A percentile compares a stretch with the other conserved stretches of the same genome.
These are phyloP conservation scores for Inga laurina DNA, from an alignment of 306 rosid species.

Conservation along the genomic window DNA sequence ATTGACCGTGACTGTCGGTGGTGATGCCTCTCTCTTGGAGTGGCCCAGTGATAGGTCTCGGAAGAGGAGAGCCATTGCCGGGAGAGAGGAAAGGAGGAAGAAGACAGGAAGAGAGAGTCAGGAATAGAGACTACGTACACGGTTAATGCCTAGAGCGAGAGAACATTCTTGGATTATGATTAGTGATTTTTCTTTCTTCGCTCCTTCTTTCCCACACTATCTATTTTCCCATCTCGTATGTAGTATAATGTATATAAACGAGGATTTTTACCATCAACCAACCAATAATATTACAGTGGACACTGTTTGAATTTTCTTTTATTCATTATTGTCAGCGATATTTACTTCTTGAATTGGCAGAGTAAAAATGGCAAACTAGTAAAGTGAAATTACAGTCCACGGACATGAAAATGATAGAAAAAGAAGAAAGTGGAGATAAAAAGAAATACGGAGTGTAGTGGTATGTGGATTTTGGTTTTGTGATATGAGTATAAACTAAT, in stretches of 20 bases:
- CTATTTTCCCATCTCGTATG: background rate
- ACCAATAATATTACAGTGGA: background rate
- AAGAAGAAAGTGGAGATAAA: no score
- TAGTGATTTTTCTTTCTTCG: background rate
- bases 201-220: background rate
- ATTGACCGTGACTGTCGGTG: constrained; percentile 38
- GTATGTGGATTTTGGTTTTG: background rate
- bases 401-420: background rate
- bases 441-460: no score
- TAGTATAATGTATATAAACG: no score
- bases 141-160: constrained; percentile 18
- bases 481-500: no score
- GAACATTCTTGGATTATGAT: background rate
- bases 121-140: constrained; percentile 23
- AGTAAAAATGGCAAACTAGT: background rate
- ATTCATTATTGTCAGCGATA: background rate
- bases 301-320: background rate
- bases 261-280: background rate
- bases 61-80: constrained; percentile 86
- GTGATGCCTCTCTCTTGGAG: constrained; percentile 70
- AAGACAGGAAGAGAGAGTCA: constrained; percentile 18
- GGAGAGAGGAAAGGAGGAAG: constrained; percentile 1
- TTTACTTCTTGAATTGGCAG: background rate
- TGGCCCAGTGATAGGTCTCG: constrained; percentile 89
- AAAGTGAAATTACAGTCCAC: background rate